Evolutionary conservation across 2,329 filamentous ascomycete species (phyloP).

Genomic region (Cadophora sp.): DNA sequence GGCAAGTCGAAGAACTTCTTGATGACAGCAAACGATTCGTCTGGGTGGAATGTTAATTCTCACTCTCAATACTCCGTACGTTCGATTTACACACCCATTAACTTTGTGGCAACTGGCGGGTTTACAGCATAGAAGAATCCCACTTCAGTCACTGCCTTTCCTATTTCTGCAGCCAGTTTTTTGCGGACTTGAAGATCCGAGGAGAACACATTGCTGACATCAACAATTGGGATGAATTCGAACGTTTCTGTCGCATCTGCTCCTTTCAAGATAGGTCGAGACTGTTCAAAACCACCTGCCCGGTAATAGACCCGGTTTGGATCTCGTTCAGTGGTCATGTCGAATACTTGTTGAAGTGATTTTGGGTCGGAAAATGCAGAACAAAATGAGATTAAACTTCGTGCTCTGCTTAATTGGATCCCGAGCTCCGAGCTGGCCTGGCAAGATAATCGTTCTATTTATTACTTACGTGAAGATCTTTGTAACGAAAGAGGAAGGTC

Average conservation of each 20-base stretch:
- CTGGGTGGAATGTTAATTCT: background rate
- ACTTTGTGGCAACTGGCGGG: slow-evolving; percentile 2
- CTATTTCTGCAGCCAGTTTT: slow-evolving; percentile 8
- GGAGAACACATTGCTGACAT: slow-evolving; percentile 13
- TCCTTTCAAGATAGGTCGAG: slow-evolving; percentile 22
- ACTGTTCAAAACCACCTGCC: slow-evolving; percentile 18
- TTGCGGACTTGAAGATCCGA: slow-evolving; percentile 16
- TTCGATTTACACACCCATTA: slow-evolving; percentile 3
- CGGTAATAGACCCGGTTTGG: slow-evolving; percentile 17
- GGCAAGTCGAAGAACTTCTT: slow-evolving; percentile 19
- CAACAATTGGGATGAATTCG: slow-evolving; percentile 17
- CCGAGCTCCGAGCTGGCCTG: background rate
- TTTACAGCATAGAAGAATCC: slow-evolving; percentile 19
- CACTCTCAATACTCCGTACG: background rate
- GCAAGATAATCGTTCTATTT: background rate
- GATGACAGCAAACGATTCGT: slow-evolving; percentile 10
- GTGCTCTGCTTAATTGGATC: background rate
- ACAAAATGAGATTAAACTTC: no score
- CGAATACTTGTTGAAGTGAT: background rate
- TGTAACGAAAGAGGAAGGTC: slow-evolving; percentile 6
- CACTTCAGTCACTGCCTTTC: slow-evolving; percentile 12
- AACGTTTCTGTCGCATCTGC: slow-evolving; percentile 17
- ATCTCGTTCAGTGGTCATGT: slow-evolving; percentile 14
- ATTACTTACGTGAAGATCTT: background rate
- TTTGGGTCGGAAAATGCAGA: background rate